These are phyloP conservation scores for Epichloe coenophiala DNA, from an alignment of 2,329 filamentous ascomycete species.

Conservation along the genomic window DNA sequence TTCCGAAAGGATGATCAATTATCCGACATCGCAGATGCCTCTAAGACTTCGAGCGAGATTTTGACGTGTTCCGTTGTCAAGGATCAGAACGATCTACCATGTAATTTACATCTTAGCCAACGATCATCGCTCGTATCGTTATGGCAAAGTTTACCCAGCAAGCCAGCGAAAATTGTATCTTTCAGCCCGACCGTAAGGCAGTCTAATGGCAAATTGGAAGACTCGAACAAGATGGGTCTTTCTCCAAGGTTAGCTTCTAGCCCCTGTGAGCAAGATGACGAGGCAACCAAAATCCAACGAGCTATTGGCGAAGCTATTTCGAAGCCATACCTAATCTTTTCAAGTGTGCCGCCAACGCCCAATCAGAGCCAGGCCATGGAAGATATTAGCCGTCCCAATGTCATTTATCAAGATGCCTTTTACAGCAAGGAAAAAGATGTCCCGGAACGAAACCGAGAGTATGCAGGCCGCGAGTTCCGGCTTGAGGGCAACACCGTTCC, in stretches of 20 bases:
- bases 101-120: not conserved
- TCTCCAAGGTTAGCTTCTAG: not conserved
- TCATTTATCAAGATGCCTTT: conserved; percentile 73
- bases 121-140: not conserved
- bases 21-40: not conserved
- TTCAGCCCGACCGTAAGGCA: not conserved
- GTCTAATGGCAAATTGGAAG: not conserved
- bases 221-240: not conserved
- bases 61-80: not conserved
- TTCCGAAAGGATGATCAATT: not conserved
- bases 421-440: conserved; percentile 79
- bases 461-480: conserved; percentile 76
- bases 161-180: conserved; percentile 1
- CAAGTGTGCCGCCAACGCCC: conserved; percentile 15
- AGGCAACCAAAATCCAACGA: conserved; percentile 1
- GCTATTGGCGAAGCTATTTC: not conserved
- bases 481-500: conserved; percentile 62
- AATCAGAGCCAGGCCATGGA: conserved; percentile 11
- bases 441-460: conserved; percentile 62
- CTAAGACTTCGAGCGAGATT: not conserved
- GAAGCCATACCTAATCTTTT: conserved; percentile 11
- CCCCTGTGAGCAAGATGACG: conserved; percentile 1
- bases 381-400: conserved; percentile 35
- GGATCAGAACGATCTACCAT: not conserved
- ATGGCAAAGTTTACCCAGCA: conserved; percentile 32